Evolutionary conservation across 2,329 filamentous ascomycete genomes (phyloP).

Genomic region (Penicillium nordicum): DNA sequence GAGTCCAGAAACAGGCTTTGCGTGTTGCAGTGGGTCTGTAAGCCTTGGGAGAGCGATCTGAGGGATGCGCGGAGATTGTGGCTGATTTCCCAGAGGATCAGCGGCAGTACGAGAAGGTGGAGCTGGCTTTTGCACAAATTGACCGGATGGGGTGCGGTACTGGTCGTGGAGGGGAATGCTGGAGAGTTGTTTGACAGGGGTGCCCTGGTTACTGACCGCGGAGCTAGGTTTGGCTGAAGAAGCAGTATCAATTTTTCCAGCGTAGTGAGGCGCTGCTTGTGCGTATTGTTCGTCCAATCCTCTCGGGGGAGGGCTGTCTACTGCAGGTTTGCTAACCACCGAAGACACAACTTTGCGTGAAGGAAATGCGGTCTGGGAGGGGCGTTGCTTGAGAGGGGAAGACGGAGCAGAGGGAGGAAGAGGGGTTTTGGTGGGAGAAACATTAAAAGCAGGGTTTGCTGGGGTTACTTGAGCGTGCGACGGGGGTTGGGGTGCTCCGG

Average conservation of each 20-base stretch:
- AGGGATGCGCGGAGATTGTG: slow-evolving; percentile 1
- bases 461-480: slow-evolving; percentile 59
- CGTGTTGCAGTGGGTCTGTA: slow-evolving; percentile 7
- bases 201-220: not conserved
- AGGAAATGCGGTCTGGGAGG: slow-evolving; percentile 46
- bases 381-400: slow-evolving; percentile 54
- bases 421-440: slow-evolving; percentile 59
- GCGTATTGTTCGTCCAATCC: slow-evolving; percentile 10
- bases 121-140: slow-evolving; percentile 6
- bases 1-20: slow-evolving; percentile 14
- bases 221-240: not conserved
- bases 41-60: slow-evolving; percentile 9
- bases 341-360: slow-evolving; percentile 47
- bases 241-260: not conserved
- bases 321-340: slow-evolving; percentile 34
- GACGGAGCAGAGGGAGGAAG: slow-evolving; percentile 46
- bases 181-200: not conserved
- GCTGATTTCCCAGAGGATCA: not conserved
- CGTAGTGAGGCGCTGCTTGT: slow-evolving; percentile 10
- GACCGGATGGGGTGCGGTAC: not conserved
- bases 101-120: slow-evolving; percentile 10
- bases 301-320: slow-evolving; percentile 26
- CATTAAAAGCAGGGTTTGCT: slow-evolving; percentile 40
- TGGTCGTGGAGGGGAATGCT: not conserved
- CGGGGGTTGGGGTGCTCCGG: slow-evolving; percentile 27